Base-by-base conservation (phyloP, 1,284 basidiomycete species). In the Irpex lacteus region DNA sequence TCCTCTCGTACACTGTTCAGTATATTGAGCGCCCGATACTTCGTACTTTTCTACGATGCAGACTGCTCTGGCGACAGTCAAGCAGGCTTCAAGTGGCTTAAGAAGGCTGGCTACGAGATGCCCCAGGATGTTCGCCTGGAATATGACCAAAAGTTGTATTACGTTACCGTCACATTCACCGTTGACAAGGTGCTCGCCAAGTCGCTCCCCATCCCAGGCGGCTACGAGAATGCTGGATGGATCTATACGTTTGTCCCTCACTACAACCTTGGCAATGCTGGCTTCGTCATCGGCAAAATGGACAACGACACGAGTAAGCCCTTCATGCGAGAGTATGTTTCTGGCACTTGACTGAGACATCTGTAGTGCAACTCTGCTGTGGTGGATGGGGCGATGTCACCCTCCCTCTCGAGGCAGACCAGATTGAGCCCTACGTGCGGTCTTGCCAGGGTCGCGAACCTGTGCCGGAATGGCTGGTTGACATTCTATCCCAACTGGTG, bases 331-430 rank as follows among this genome's bases (percentile, higher is more conserved):
- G 11, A 32, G 2, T 19, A 49, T 63, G 19, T 49, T 5, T 32
- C 40, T 53, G 7, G 34, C 7, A 8, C 4, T 19, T 47, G 9
- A 26, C 44, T 38, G 37, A 49, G 6, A 32, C 34, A 7, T 8
- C 11, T 34, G 2, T 52, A 66, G 65, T 66, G 62, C 65, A 66
- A 63, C 32, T 66, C 19, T 66, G 65, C 32, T 66, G 65, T 38
- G 65, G 65, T 36, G 65, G 65, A 11, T 66, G 65, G 65, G 65
- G 65, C 36, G 65, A 66, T 26, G 65, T 66, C 55, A 34, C 55
- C 26, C 62, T 66, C 4, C 65, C 65, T 19, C 57, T 62, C 5
- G 52, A 63, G 15, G 26, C 62, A 7, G 60, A 36, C 9, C 59
- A 61, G 9, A 61, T 63, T 34, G 62, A 66, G 36, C n/a, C 38